phyloP scores from a whole-genome alignment of 331 rosid genomes.

The Acacia concinna region DNA sequence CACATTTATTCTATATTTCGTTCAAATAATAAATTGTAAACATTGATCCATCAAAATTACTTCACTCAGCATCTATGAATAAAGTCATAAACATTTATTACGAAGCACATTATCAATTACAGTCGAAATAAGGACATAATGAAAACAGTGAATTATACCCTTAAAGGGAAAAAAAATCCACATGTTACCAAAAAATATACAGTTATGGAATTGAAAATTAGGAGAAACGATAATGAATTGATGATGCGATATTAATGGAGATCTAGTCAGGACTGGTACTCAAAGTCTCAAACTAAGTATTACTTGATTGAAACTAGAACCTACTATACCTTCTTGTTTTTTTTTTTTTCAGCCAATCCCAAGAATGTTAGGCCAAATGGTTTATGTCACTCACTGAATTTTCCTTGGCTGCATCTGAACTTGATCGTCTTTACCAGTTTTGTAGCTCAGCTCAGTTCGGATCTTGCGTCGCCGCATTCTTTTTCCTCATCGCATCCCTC shows the following conservation, averaged over 20 bases:
- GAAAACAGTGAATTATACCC: neutral
- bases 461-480: slow-evolving; percentile 77
- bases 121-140: too few species aligned
- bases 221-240: neutral
- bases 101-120: neutral
- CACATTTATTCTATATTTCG: neutral
- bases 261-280: neutral
- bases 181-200: too few species aligned
- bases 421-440: slow-evolving; percentile 60
- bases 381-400: slow-evolving; percentile 47
- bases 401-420: slow-evolving; percentile 82
- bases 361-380: slow-evolving; percentile 61
- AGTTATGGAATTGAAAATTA: too few species aligned
- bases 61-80: neutral
- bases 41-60: neutral
- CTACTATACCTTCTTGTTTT: slow-evolving; percentile 63
- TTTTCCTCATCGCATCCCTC: slow-evolving; percentile 68
- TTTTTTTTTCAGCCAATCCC: slow-evolving; percentile 63
- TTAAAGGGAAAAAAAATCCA: too few species aligned
- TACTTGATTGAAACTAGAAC: neutral
- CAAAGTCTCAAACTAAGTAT: neutral
- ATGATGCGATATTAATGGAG: neutral
- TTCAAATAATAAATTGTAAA: too few species aligned
- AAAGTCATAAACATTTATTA: too few species aligned
- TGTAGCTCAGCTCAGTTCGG: slow-evolving; percentile 54